A percentile compares a stretch with the other conserved stretches of the same genome.
Evolutionary conservation across 2,329 filamentous ascomycete species (phyloP).

Genomic region (Colletotrichum neosansevieriae): DNA sequence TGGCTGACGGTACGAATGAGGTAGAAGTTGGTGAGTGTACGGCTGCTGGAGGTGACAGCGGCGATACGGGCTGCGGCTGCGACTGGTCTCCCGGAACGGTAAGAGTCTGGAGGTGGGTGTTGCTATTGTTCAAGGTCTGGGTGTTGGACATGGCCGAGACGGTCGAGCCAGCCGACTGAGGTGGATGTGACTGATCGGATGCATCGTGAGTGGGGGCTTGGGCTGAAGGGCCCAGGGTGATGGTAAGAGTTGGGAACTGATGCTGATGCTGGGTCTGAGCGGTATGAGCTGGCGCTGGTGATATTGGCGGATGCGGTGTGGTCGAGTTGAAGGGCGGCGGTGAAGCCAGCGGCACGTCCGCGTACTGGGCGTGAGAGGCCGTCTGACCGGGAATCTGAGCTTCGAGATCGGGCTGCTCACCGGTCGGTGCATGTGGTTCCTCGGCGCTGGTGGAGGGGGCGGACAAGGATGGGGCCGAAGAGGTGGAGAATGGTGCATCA

Average conservation of each 20-base stretch:
- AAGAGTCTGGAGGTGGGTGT: slow-evolving; percentile 27
- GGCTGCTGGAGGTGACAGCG: slow-evolving; percentile 20
- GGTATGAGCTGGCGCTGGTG: slow-evolving; percentile 20
- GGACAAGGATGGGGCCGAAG: slow-evolving; percentile 35
- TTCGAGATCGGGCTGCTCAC: slow-evolving; percentile 33
- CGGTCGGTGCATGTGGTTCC: slow-evolving; percentile 23
- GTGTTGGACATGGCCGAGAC: slow-evolving; percentile 20
- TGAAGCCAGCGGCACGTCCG: slow-evolving; percentile 27
- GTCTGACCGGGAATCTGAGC: slow-evolving; percentile 31
- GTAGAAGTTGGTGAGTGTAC: slow-evolving; percentile 27
- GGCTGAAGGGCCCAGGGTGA: slow-evolving; percentile 32
- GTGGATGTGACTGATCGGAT: slow-evolving; percentile 15
- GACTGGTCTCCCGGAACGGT: slow-evolving; percentile 17
- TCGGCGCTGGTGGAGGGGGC: slow-evolving; percentile 34
- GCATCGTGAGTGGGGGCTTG: slow-evolving; percentile 32
- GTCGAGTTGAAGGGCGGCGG: slow-evolving; percentile 27
- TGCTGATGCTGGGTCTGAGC: slow-evolving; percentile 19
- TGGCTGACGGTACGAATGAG: slow-evolving; percentile 34
- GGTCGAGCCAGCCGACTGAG: slow-evolving; percentile 27
- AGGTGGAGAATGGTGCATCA: slow-evolving; percentile 13
- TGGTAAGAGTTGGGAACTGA: slow-evolving; percentile 25
- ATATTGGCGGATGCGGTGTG: slow-evolving; percentile 11
- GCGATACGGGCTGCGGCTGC: slow-evolving; percentile 21
- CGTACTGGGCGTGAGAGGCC: slow-evolving; percentile 21
- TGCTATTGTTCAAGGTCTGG: slow-evolving; percentile 24